Base-by-base conservation (phyloP, 1,139 yeast species). In the Saccharomycopsis hybrid region DNA sequence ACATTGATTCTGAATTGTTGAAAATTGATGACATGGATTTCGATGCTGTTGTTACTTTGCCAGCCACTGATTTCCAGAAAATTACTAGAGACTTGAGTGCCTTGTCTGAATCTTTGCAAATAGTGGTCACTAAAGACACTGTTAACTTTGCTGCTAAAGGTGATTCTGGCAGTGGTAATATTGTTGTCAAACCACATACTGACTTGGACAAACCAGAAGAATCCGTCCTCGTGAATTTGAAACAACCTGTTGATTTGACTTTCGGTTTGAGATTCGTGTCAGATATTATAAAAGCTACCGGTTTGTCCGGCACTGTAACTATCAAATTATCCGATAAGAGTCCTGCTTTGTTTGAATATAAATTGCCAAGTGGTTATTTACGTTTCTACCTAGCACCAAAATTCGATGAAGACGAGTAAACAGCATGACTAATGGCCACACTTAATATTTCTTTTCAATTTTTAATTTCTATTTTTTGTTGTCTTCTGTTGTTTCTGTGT, bases 361-460 rank as follows among this genome's bases (percentile, higher is more conserved):
- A 85, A 69, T 76, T 92, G 66, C 86, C 90, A 58, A 87, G 94
- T 65, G 98, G 99, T 48, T 87, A 87, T 70, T 75, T 92, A 67
- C 84, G 96, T 68, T 92, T 86, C 78, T 92, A 86, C 78, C 78
- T 92, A 69, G 98, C 98, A 60, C 98, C 98, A 54, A 92, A 92
- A 76, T 88, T 89, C 65, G 95, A 85, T 58, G 96, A 87, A 60
- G 96, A 87, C 58, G 80, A 72, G 59, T 43, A 43, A 39, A 47
- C 37, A 13, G 24, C 40, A 27, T 42, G 41, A 18, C 11, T 27
- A 40, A 8, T 28, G 29, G 18, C 18, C 18, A 18, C 18, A 18
- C 18, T 18, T 18, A 18, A 18, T 18, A 18, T 18, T 18, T 18
- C 18, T 18, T 18, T 18, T 18, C 8, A 7, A 5, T 41, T 41